These are phyloP conservation scores for Voacanga thouarsii DNA, from an alignment of 257 asterid genomes.

Conservation along the genomic window DNA sequence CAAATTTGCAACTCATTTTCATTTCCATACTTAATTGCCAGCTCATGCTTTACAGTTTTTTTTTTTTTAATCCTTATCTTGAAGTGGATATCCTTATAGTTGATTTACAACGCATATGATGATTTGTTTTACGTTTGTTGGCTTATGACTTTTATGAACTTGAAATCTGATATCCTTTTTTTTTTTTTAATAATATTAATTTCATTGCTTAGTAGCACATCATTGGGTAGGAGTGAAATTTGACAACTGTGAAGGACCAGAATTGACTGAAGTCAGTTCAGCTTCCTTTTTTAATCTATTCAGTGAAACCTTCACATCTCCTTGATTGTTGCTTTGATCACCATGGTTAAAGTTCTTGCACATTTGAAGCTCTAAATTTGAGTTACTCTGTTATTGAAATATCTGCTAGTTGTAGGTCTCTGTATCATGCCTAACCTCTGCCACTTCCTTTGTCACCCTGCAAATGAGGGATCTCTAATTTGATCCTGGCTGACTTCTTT, in stretches of 20 bases:
- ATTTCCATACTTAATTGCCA: neutral
- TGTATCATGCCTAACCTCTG: neutral
- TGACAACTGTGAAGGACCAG: neutral
- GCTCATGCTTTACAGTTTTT: neutral
- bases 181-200: neutral
- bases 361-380: neutral
- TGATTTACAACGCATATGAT: neutral
- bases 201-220: neutral
- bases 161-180: neutral
- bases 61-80: neutral
- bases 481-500: neutral
- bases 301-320: neutral
- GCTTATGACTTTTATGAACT: neutral
- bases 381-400: neutral
- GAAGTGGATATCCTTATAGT: neutral
- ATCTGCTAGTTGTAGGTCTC: neutral
- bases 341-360: neutral
- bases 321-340: neutral
- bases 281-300: neutral
- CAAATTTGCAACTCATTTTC: conserved; percentile 4
- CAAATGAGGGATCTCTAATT: neutral
- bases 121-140: neutral
- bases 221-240: neutral
- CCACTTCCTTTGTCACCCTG: neutral
- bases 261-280: neutral